Evolutionary conservation across 2,329 filamentous ascomycete genomes (phyloP), one percentile per base, ranked within the genome.

Genomic region (Beauveria caledonica): DNA sequence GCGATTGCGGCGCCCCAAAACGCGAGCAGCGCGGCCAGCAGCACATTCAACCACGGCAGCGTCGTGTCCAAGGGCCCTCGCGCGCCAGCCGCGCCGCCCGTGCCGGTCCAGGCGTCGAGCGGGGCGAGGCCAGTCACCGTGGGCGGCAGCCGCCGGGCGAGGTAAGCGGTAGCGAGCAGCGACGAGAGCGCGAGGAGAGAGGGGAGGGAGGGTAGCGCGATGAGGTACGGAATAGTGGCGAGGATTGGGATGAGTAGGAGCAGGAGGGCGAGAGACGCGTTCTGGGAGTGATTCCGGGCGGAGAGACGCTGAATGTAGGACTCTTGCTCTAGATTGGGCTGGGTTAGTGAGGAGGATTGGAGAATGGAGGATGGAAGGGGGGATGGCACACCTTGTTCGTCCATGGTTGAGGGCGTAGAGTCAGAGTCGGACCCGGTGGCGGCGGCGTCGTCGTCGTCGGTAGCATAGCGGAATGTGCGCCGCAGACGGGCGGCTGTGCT

Each of bases 151-250:
- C 71, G 74, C 64, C 80, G 77, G 1, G 90, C 75, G 1, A 86
- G 78, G 69, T 83, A 90, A 0, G 81, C 79, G 3, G 85, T 88
- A 3, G 80, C 80, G 19, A 79, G 74, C 19, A 92, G 79, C 25
- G 84, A 88, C 0, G 83, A 80, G n/a, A 89, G 75, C 49, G 80
- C 78, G 3, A 90, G 77, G 5, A 88, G 64, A 39, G 80, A 74
- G 48, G 81, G 70, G 7, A 84, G 69, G 17, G 76, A 63, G 11
- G 70, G 70, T 59, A 73, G 73, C 63, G 69, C 17, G 76, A 63
- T 11, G 70, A 68, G 27, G 69, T 67, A 25, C 68, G 39, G 71
- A 63, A 67, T 73, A 60, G 72, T 71, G 54, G 82, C 78, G 59
- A 83, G 69, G 60, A 82, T 66, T 1, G 87, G 85, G n/a, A 91